These are phyloP conservation scores for Elsinoe ampelina DNA, from an alignment of 2,329 filamentous ascomycete species.

Conservation along the genomic window DNA sequence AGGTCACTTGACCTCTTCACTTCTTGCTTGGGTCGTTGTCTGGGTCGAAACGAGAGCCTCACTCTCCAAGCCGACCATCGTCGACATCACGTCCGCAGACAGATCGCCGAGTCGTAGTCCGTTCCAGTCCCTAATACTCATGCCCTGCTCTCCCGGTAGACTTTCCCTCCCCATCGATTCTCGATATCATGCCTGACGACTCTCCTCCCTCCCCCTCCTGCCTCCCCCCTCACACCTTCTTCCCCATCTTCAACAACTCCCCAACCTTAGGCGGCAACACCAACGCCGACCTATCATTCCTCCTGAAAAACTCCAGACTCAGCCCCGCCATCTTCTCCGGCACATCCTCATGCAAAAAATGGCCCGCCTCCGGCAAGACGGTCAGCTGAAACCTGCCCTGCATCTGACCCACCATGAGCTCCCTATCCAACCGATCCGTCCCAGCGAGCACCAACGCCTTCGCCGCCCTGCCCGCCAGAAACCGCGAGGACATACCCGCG, in stretches of 20 bases:
- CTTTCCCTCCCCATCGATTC: no score
- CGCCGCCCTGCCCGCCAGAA: constrained; percentile 68
- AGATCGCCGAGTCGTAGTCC: no score
- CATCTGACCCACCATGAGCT: constrained; percentile 94
- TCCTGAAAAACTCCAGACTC: constrained; percentile 79
- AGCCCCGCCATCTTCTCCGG: constrained; percentile 80
- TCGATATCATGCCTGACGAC: no score
- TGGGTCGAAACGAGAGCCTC: no score
- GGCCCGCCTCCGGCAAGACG: constrained; percentile 87
- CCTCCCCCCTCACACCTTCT: constrained; percentile 35
- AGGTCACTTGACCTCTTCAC: no score
- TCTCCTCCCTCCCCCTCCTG: no score
- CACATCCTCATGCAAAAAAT: constrained; percentile 93
- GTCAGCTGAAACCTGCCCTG: constrained; percentile 96
- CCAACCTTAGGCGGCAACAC: constrained; percentile 84
- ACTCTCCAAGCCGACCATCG: no score
- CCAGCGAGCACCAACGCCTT: constrained; percentile 80
- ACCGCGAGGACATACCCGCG: constrained; percentile 75
- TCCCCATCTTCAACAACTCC: constrained; percentile 40
- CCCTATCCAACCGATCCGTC: constrained; percentile 82
- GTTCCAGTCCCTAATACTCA: not conserved
- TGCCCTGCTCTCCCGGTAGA: not conserved
- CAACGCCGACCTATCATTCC: constrained; percentile 77
- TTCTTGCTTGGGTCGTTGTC: no score
- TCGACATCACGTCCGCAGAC: no score